Base-by-base conservation (phyloP, 1,139 yeast genomes). In the Zygosaccharomyces pseudobailii region DNA sequence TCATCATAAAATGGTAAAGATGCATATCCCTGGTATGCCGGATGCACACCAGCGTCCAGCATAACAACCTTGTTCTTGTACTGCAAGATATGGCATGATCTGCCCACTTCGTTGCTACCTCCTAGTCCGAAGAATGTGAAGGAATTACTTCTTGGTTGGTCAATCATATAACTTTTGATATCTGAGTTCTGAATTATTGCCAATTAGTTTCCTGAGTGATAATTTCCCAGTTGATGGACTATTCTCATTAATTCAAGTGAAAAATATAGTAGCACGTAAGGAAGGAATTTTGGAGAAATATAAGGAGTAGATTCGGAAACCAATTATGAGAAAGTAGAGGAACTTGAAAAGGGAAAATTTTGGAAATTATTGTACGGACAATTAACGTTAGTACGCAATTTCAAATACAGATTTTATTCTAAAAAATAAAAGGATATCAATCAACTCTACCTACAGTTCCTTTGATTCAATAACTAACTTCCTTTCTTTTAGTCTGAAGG, bases 21-120 rank as follows among this genome's bases (percentile, higher is more conserved):
- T 30, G 94, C 86, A 55, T 89, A 76, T 2, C 99, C 98, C 37
- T 84, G 77, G 55, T 84, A 80, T 0, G 96, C 98, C 0, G 99
- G 99, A 69, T 92, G 99, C 40, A 92, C 89, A 45, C 99, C 99
- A 1, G 98, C 96, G 68, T 92, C 99, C 49, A 90, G 48, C 98
- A 92, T 92, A 44, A 92, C 85, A n/a, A 94, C 92, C 64, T 92
- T 92, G 52, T 95, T 96, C 63, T 88, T 89, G 69, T 86, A 90
- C 56, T 87, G 92, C 45, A 92, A 74, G 47, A 92, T 84, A 63
- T 92, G 98, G 64, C 97, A 92, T 40, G 96, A 87, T 52, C 99
- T 72, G 5, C 99, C 99, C 7, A 92, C 99, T 65, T 92, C 99
- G 60, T 86, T 88, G 56, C 98, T 95, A n/a, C 97, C 99, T n/a